A percentile compares a stretch with the other conserved stretches of the same genome.
Evolutionary conservation across 495 filamentous ascomycete species (phyloP).

Genomic region (Aspergillus sparsus): DNA sequence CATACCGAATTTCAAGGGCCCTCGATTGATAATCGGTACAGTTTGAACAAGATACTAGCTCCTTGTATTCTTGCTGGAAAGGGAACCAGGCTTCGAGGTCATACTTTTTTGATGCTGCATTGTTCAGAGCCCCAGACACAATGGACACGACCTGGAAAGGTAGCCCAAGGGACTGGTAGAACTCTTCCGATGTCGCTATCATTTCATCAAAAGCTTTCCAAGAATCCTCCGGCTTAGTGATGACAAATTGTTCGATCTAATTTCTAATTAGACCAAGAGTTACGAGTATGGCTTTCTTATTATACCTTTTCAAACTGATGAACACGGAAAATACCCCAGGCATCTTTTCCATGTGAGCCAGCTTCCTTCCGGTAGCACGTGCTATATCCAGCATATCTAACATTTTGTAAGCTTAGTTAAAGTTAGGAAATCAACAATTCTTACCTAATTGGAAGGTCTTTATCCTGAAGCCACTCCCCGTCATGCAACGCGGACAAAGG

Average conservation of each 20-base stretch:
- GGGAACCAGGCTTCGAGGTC: constrained; percentile 98
- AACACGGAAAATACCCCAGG: constrained; percentile 97
- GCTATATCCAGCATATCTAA: constrained; percentile 82
- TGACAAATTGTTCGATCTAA: constrained; percentile 87
- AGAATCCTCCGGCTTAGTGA: constrained; percentile 91
- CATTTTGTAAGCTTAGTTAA: constrained; percentile 15
- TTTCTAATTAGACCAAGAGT: constrained; percentile 10
- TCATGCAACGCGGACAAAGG: constrained; percentile 90
- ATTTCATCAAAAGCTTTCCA: constrained; percentile 94
- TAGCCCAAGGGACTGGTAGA: constrained; percentile 85
- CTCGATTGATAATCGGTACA: constrained; percentile 94
- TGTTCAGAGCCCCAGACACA: constrained; percentile 92
- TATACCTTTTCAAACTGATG: constrained; percentile 95
- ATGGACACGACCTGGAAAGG: constrained; percentile 91
- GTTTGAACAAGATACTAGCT: constrained; percentile 93
- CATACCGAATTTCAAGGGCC: constrained; percentile 83
- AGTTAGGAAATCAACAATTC: constrained; percentile 13
- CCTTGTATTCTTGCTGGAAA: constrained; percentile 95
- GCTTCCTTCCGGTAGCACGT: constrained; percentile 97
- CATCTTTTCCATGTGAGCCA: constrained; percentile 87
- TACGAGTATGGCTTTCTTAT: not conserved
- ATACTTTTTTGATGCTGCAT: constrained; percentile 91
- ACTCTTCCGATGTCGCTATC: constrained; percentile 87
- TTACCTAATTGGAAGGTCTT: constrained; percentile 82
- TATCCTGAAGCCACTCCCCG: constrained; percentile 86